These are phyloP conservation scores for Dactylellina haptotyla DNA, from an alignment of 2,329 filamentous ascomycete genomes.

Conservation along the genomic window DNA sequence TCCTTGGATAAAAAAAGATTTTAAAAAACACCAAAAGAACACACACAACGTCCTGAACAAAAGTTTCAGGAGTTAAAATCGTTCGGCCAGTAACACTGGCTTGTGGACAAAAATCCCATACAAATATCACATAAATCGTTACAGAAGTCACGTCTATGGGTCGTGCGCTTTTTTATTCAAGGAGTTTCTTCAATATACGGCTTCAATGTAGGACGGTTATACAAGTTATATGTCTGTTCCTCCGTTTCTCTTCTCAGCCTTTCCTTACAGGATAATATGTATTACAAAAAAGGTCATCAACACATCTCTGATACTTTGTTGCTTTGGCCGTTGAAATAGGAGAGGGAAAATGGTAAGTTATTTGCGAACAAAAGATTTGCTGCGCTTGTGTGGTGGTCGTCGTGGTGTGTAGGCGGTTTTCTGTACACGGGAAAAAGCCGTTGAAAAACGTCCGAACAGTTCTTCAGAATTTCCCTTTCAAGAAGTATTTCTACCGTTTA, in stretches of 20 bases:
- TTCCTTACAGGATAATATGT: background rate
- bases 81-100: too few species aligned
- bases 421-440: too few species aligned
- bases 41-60: background rate
- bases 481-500: too few species aligned
- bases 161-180: background rate
- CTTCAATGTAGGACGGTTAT: too few species aligned
- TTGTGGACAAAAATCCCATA: background rate
- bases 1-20: conserved; percentile 11
- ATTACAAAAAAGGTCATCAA: conserved; percentile 31
- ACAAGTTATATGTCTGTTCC: background rate
- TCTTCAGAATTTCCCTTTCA: too few species aligned
- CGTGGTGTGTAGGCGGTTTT: too few species aligned
- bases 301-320: conserved; percentile 45
- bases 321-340: conserved; percentile 37
- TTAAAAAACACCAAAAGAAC: conserved; percentile 8
- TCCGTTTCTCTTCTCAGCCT: conserved; percentile 14
- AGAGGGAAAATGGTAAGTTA: background rate
- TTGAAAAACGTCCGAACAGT: too few species aligned
- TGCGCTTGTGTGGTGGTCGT: background rate
- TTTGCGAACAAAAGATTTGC: background rate
- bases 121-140: background rate
- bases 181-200: conserved; percentile 1
- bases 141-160: background rate
- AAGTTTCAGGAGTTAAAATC: too few species aligned